phyloP scores from a whole-genome alignment of 176 grass and related monocot species.

The Triticum urartu region DNA sequence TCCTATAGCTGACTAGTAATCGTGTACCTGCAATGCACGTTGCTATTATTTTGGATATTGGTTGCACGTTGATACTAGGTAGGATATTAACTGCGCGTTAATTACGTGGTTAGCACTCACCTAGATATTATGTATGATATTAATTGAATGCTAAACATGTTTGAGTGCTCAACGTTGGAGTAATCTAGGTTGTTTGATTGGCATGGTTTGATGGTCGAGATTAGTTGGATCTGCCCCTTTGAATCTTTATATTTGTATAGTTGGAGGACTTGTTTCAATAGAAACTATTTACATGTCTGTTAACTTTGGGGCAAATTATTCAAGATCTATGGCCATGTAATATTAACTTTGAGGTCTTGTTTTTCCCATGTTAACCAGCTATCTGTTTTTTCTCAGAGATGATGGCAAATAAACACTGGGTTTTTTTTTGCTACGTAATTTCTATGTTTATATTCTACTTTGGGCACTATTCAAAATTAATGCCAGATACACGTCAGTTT shows the following conservation, averaged over 20 bases:
- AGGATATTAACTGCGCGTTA: not conserved
- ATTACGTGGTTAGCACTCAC: not conserved
- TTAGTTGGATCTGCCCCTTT: not conserved
- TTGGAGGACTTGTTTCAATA: not conserved
- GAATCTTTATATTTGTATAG: not conserved
- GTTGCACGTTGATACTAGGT: no score
- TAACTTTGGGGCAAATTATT: not conserved
- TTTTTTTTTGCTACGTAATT: not conserved
- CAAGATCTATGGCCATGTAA: not conserved
- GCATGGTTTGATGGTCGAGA: not conserved
- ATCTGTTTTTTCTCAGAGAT: not conserved
- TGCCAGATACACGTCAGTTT: not conserved
- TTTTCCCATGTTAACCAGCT: not conserved
- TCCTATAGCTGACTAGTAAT: not conserved
- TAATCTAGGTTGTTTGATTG: not conserved
- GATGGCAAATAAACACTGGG: not conserved
- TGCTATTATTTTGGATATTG: not conserved
- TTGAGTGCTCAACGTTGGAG: not conserved
- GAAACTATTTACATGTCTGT: not conserved
- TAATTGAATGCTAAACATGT: not conserved
- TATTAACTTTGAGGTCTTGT: conserved; percentile 16
- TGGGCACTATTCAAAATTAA: not conserved
- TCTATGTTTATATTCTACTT: not conserved
- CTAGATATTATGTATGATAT: not conserved
- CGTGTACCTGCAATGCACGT: not conserved